Conservation (phyloP, 176 grass and related monocot genomes). For the Pontederia crassipes region DNA sequence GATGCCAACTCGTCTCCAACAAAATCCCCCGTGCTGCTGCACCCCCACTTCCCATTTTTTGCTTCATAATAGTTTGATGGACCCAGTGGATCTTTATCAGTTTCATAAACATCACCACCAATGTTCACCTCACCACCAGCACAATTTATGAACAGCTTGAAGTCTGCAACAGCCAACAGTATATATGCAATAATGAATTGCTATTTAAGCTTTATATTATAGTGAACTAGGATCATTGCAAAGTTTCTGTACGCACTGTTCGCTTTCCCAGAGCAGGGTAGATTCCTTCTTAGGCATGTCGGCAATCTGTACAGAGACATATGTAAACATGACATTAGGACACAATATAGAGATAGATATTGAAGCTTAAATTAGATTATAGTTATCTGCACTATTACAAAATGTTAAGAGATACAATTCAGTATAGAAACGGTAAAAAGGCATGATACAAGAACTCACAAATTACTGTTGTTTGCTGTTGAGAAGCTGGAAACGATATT, state of each 20-base stretch:
- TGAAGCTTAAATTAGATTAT: no score
- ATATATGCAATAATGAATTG: slow-evolving; percentile 17
- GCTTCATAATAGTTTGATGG: slow-evolving; percentile 43
- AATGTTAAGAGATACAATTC: no score
- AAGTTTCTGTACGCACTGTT: slow-evolving; percentile 2
- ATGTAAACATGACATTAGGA: no score
- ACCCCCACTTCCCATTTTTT: slow-evolving; percentile 50
- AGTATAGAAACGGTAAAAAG: background rate
- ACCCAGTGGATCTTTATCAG: slow-evolving; percentile 55
- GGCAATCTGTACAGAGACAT: background rate
- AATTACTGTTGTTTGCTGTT: background rate
- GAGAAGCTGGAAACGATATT: slow-evolving; percentile 17
- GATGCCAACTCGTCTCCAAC: slow-evolving; percentile 44
- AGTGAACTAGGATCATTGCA: no score
- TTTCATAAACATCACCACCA: slow-evolving; percentile 37
- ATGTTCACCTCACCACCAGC: slow-evolving; percentile 41
- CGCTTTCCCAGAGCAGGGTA: background rate
- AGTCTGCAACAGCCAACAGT: slow-evolving; percentile 39
- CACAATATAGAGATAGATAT: no score
- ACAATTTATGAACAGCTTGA: slow-evolving; percentile 76
- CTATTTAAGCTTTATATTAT: no score
- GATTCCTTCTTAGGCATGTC: slow-evolving; percentile 5
- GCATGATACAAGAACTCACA: background rate
- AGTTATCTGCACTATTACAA: background rate
- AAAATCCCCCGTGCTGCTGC: slow-evolving; percentile 90